Conservation (phyloP, 1,284 basidiomycete genomes). For the Pulveroboletus sp. region DNA sequence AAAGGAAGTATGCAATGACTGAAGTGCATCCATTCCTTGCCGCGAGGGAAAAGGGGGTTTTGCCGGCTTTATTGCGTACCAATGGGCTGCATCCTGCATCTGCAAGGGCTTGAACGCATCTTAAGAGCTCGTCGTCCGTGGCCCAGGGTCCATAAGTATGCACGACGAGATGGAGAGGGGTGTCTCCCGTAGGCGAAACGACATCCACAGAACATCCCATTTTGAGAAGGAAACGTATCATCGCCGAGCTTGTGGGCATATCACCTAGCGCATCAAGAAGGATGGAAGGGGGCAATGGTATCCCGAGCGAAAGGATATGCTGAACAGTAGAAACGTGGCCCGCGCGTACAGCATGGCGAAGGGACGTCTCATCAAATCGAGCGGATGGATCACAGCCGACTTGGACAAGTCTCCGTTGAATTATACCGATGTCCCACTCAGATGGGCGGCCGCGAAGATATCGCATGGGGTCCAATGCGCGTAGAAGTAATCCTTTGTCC, state of each 20-base stretch:
- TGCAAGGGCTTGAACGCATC: not conserved
- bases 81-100: slow-evolving; percentile 3
- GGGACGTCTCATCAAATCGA: not conserved
- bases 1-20: slow-evolving; percentile 5
- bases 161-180: not conserved
- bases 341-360: not conserved
- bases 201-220: not conserved
- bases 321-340: not conserved
- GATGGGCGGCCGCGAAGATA: not conserved
- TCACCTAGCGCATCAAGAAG: not conserved
- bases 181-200: not conserved
- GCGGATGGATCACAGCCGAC: not conserved
- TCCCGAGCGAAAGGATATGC: not conserved
- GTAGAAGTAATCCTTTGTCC: not conserved
- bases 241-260: not conserved
- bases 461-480: not conserved
- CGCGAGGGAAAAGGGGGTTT: not conserved
- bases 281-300: not conserved
- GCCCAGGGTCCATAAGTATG: no score
- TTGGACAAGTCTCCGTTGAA: not conserved
- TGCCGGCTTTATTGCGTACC: not conserved
- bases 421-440: not conserved
- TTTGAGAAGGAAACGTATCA: slow-evolving; percentile 1
- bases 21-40: not conserved
- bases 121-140: not conserved